Evolutionary conservation across 2,329 filamentous ascomycete species (phyloP).

Genomic region (Domatiomyces catenatus): DNA sequence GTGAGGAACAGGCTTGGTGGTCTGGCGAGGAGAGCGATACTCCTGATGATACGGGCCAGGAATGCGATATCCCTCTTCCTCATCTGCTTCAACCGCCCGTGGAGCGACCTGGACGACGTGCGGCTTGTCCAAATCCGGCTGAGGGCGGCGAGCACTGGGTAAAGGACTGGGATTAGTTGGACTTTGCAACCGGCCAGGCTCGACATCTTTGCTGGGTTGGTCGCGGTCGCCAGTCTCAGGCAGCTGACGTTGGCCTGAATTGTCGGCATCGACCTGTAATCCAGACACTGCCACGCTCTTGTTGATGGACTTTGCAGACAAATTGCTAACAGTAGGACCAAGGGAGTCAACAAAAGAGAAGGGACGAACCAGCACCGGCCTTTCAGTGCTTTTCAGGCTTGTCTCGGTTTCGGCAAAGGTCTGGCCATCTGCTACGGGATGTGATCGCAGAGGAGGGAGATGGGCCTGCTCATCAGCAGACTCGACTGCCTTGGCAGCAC

Average conservation of each 20-base stretch:
- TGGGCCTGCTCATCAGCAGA: neutral
- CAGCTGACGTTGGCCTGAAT: slow-evolving; percentile 6
- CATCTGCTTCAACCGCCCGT: slow-evolving; percentile 1
- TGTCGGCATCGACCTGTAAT: slow-evolving; percentile 11
- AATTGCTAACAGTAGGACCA: neutral
- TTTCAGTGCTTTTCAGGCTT: neutral
- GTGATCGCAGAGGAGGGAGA: neutral
- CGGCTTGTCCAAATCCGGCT: slow-evolving; percentile 7
- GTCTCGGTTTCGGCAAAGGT: neutral
- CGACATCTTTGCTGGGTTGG: neutral
- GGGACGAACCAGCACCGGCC: neutral
- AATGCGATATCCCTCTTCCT: slow-evolving; percentile 13
- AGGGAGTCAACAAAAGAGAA: slow-evolving; percentile 8
- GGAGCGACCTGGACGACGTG: neutral
- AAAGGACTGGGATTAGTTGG: slow-evolving; percentile 8
- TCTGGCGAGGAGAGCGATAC: slow-evolving; percentile 13
- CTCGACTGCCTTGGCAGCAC: neutral
- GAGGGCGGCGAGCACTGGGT: slow-evolving; percentile 11
- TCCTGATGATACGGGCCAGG: slow-evolving; percentile 17
- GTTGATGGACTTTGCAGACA: slow-evolving; percentile 7
- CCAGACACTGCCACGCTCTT: slow-evolving; percentile 9
- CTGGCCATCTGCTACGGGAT: neutral
- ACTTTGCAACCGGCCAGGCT: slow-evolving; percentile 8
- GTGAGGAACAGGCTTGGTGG: slow-evolving; percentile 3
- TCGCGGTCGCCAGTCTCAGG: slow-evolving; percentile 5